Percentiles rank a stretch among this genome's conserved stretches.
Evolutionary conservation across 1,284 basidiomycete species (phyloP).

Genomic region (Trichosporon faecale): DNA sequence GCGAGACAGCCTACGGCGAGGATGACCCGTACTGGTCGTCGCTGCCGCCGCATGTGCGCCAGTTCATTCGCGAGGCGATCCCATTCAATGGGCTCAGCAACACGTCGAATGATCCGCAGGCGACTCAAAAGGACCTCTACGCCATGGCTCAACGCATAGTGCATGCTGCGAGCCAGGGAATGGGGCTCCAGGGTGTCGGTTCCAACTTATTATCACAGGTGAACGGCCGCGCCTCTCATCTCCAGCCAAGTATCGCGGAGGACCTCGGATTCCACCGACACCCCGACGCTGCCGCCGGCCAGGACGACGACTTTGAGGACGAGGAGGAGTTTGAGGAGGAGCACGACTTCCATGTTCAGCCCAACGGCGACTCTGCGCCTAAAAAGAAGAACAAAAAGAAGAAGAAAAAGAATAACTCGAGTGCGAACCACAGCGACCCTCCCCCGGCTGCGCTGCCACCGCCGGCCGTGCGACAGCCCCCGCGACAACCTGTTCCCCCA

Average conservation of each 20-base stretch:
- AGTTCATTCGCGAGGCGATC: slow-evolving; percentile 60
- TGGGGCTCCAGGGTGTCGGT: slow-evolving; percentile 49
- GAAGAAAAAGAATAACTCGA: slow-evolving; percentile 54
- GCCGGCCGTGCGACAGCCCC: slow-evolving; percentile 42
- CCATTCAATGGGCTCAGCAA: slow-evolving; percentile 50
- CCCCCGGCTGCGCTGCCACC: slow-evolving; percentile 47
- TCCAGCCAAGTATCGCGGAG: slow-evolving; percentile 47
- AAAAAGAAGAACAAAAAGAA: slow-evolving; percentile 59
- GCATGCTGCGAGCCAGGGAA: slow-evolving; percentile 56
- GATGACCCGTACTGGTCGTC: slow-evolving; percentile 62
- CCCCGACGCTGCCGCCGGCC: slow-evolving; percentile 44
- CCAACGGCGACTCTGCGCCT: slow-evolving; percentile 43
- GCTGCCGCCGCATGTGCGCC: slow-evolving; percentile 58
- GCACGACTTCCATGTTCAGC: slow-evolving; percentile 27
- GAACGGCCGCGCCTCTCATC: slow-evolving; percentile 34
- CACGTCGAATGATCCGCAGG: slow-evolving; percentile 32
- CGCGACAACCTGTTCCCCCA: slow-evolving; percentile 42
- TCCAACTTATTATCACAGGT: slow-evolving; percentile 37
- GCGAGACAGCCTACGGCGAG: slow-evolving; percentile 51
- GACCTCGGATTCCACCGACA: slow-evolving; percentile 57
- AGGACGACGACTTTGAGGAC: slow-evolving; percentile 55
- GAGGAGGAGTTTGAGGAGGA: slow-evolving; percentile 48
- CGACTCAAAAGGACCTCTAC: slow-evolving; percentile 58
- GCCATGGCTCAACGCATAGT: slow-evolving; percentile 67
- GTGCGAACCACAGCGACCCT: slow-evolving; percentile 32